A percentile compares a stretch with the other conserved stretches of the same genome.
Evolutionary conservation across 768 basidiomycete genomes (phyloP).

Genomic region (Hericium rajendrae): DNA sequence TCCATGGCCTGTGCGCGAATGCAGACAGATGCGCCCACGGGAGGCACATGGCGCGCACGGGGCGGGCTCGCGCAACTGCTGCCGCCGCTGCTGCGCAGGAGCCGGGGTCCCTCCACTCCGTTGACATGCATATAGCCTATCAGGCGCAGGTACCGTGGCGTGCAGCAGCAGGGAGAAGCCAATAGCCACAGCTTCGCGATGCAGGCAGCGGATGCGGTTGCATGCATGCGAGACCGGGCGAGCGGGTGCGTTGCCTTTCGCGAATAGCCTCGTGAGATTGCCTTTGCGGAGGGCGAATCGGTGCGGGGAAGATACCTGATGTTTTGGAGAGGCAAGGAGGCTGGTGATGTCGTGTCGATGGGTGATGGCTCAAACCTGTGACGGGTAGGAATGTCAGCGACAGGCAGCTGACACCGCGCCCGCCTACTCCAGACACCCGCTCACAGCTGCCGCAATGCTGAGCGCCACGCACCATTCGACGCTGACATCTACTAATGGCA

Average conservation of each 20-base stretch:
- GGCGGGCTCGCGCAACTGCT: neutral
- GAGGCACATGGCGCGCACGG: neutral
- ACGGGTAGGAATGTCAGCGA: neutral
- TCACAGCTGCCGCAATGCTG: too few relatives aligned
- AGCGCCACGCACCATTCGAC: too few relatives aligned
- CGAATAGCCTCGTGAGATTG: neutral
- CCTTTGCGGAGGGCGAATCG: neutral
- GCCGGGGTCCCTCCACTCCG: neutral
- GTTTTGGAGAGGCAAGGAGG: too few relatives aligned
- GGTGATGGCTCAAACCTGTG: neutral
- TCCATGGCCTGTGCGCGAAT: neutral
- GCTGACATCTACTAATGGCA: too few relatives aligned
- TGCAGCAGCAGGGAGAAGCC: neutral
- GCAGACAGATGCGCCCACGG: neutral
- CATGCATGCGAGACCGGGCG: neutral
- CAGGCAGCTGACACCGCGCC: neutral
- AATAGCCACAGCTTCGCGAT: neutral
- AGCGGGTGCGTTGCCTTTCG: neutral
- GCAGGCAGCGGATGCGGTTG: neutral
- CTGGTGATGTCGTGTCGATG: too few relatives aligned
- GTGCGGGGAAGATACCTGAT: too few relatives aligned
- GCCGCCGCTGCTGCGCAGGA: neutral
- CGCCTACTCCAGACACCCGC: too few relatives aligned
- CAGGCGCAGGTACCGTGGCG: neutral
- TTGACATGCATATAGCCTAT: neutral